Conservation (phyloP, 164 flowering plant species). For the Amborella trichopoda region DNA sequence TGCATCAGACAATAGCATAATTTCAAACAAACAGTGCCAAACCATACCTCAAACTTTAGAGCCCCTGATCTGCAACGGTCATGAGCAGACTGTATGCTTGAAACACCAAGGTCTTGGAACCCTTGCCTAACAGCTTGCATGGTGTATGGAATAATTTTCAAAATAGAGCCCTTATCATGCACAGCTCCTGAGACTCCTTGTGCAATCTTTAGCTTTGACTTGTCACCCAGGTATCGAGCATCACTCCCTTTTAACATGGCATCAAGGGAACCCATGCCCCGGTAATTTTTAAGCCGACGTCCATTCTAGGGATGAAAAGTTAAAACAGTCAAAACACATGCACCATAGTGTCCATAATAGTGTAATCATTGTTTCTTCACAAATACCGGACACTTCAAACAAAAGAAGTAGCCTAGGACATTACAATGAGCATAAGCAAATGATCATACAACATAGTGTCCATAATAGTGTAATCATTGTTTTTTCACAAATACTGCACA, state of each 20-base stretch:
- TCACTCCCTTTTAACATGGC: conserved; percentile 97
- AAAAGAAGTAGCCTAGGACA: too few species aligned
- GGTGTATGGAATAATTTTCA: conserved; percentile 71
- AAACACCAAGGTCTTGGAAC: conserved; percentile 91
- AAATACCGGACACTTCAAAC: too few species aligned
- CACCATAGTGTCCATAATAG: too few species aligned
- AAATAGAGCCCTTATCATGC: conserved; percentile 77
- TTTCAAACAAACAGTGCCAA: neutral
- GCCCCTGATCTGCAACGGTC: conserved; percentile 45
- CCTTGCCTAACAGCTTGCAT: conserved; percentile 98
- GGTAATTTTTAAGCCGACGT: conserved; percentile 56
- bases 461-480: too few species aligned
- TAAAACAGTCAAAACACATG: neutral
- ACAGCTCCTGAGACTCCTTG: conserved; percentile 96
- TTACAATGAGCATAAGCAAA: too few species aligned
- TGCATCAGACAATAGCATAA: neutral
- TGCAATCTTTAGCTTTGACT: conserved; percentile 70
- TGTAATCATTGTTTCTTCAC: too few species aligned
- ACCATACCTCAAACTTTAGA: conserved; percentile 74
- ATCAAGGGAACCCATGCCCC: conserved; percentile 98
- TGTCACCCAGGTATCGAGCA: conserved; percentile 77
- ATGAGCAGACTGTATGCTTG: conserved; percentile 63
- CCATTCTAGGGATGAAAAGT: conserved; percentile 55
- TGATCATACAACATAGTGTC: too few species aligned
- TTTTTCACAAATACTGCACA: too few species aligned